Conservation (phyloP, 306 rosid species). For the Acacia acuminata region DNA sequence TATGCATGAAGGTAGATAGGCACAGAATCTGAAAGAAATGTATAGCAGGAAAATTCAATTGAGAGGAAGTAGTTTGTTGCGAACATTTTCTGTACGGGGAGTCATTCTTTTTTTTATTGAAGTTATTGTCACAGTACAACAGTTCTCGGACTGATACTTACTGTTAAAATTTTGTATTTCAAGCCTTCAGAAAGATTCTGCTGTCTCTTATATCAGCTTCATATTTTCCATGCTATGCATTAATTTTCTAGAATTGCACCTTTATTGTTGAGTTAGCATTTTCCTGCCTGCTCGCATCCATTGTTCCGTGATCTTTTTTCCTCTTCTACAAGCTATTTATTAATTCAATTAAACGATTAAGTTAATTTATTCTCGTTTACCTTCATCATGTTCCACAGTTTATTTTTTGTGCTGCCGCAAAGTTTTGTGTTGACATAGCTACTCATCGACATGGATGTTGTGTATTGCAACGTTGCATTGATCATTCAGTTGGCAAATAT, state of each 20-base stretch:
- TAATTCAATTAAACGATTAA: conserved; percentile 2
- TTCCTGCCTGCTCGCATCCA: conserved; percentile 2
- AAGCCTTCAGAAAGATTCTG: background rate
- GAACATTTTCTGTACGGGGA: background rate
- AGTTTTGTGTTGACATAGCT: conserved; percentile 58
- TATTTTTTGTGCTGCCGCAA: conserved; percentile 64
- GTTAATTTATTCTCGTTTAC: conserved; percentile 12
- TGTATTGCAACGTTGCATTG: conserved; percentile 73
- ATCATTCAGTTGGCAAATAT: conserved; percentile 47
- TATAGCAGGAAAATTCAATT: background rate
- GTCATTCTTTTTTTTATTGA: background rate
- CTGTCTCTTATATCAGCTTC: background rate
- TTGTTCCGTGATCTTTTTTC: background rate
- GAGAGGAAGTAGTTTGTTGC: background rate
- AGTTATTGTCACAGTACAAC: background rate
- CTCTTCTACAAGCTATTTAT: background rate
- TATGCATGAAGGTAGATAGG: background rate
- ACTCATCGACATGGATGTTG: conserved; percentile 86
- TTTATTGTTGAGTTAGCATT: background rate
- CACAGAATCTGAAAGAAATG: background rate
- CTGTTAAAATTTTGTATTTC: background rate
- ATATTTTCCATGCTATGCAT: background rate
- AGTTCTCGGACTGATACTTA: background rate
- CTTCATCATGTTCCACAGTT: conserved; percentile 46
- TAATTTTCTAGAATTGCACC: background rate